phyloP scores from a whole-genome alignment of 2,329 filamentous ascomycete genomes.

The Neofusicoccum parvum region DNA sequence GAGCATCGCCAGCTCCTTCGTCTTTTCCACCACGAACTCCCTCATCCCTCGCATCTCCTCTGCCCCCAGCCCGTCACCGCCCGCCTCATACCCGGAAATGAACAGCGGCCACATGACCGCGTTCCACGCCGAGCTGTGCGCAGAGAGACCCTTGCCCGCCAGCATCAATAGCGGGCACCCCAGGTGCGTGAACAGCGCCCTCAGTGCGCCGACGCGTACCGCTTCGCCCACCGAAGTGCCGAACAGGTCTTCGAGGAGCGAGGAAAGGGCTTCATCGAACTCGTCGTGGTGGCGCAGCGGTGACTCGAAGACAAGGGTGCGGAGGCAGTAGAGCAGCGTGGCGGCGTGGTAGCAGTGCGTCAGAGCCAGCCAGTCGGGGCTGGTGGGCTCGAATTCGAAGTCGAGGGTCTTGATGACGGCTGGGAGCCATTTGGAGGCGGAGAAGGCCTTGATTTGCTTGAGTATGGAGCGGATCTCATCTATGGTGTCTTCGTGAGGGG shows the following conservation, averaged over 20 bases:
- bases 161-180: neutral
- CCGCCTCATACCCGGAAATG: neutral
- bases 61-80: neutral
- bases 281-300: neutral
- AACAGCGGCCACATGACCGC: neutral
- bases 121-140: neutral
- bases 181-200: neutral
- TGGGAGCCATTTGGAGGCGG: neutral
- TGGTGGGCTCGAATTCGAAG: neutral
- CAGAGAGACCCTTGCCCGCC: neutral
- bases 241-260: neutral
- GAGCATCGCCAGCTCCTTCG: neutral
- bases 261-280: neutral
- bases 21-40: neutral
- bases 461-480: neutral
- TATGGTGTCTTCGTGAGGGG: neutral
- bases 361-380: neutral
- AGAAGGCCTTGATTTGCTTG: neutral
- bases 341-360: neutral
- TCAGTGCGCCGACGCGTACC: neutral
- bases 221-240: neutral
- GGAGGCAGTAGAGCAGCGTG: neutral
- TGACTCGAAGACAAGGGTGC: neutral
- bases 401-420: neutral
- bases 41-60: neutral